These are phyloP conservation scores for Pythium phragmiticola DNA, from an alignment of 352 stramenopile genomes.

Conservation along the genomic window DNA sequence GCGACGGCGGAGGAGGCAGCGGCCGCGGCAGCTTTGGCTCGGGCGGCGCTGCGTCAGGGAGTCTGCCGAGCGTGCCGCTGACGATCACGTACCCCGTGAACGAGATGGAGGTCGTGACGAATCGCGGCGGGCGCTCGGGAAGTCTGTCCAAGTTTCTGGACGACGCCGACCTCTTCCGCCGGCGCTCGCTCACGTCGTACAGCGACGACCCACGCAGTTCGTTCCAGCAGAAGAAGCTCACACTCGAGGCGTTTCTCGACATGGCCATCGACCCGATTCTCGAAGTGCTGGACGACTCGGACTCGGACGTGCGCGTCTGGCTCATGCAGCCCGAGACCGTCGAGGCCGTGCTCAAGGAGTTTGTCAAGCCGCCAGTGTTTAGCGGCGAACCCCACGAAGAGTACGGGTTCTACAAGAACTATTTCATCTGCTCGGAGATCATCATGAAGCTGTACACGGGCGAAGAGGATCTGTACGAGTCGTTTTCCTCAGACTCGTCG, in stretches of 20 bases:
- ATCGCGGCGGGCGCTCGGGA: conserved; percentile 60
- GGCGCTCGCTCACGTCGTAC: conserved; percentile 71
- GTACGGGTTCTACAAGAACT: conserved; percentile 89
- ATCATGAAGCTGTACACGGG: conserved; percentile 90
- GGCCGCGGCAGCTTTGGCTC: conserved; percentile 15
- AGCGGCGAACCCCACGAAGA: conserved; percentile 78
- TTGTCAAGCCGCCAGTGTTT: conserved; percentile 77
- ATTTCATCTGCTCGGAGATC: conserved; percentile 88
- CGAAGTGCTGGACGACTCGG: conserved; percentile 82
- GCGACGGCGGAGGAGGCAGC: conserved; percentile 10
- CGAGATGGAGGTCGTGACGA: conserved; percentile 84
- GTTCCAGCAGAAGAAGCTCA: conserved; percentile 69
- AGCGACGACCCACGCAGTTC: conserved; percentile 55
- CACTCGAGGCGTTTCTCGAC: conserved; percentile 59
- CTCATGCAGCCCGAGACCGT: conserved; percentile 79
- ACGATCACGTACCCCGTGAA: conserved; percentile 80
- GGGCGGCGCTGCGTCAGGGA: neutral
- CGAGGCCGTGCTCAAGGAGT: conserved; percentile 73
- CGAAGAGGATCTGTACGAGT: conserved; percentile 87
- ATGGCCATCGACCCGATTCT: conserved; percentile 87
- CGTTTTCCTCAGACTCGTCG: conserved; percentile 82
- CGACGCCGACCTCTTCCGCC: conserved; percentile 69
- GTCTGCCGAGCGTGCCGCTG: conserved; percentile 37
- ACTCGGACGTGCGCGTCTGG: conserved; percentile 84
- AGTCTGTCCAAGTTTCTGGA: conserved; percentile 83